These are phyloP conservation scores for Dictyostelium purpureum DNA, from an alignment of 78 protist genomes.

Conservation along the genomic window DNA sequence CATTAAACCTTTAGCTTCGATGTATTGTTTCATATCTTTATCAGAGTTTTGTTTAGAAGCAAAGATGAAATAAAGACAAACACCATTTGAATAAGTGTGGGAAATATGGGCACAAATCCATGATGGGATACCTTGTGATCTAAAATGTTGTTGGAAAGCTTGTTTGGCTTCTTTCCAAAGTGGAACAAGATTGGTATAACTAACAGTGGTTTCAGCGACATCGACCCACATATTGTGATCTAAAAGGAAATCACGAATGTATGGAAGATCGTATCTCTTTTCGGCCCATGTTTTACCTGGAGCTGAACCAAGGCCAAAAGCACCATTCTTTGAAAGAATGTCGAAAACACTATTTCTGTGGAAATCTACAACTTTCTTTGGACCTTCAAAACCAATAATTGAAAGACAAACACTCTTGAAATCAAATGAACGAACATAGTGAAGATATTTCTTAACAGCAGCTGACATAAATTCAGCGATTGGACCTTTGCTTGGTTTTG, in stretches of 20 bases:
- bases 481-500: conserved; percentile 82
- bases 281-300: conserved; percentile 80
- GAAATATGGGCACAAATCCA: conserved; percentile 83
- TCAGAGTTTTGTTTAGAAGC: conserved; percentile 56
- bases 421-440: conserved; percentile 52
- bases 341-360: conserved; percentile 44
- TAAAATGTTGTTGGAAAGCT: conserved; percentile 46
- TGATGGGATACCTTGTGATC: conserved; percentile 44
- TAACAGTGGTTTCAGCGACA: conserved; percentile 77
- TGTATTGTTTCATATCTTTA: conserved; percentile 55
- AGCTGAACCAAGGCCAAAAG: conserved; percentile 33
- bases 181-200: conserved; percentile 45
- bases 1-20: conserved; percentile 70
- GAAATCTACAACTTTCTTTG: conserved; percentile 71
- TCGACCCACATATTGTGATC: conserved; percentile 76
- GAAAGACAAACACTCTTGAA: conserved; percentile 59
- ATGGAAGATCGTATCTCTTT: conserved; percentile 84
- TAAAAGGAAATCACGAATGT: conserved; percentile 84
- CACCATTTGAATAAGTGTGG: conserved; percentile 75
- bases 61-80: conserved; percentile 84
- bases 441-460: conserved; percentile 53
- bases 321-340: conserved; percentile 53
- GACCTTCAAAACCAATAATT: conserved; percentile 87
- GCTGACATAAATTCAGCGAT: conserved; percentile 21
- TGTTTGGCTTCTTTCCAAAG: conserved; percentile 84